Evolutionary conservation across 306 rosid species (phyloP).

Genomic region (Pterocarpus santalinus): DNA sequence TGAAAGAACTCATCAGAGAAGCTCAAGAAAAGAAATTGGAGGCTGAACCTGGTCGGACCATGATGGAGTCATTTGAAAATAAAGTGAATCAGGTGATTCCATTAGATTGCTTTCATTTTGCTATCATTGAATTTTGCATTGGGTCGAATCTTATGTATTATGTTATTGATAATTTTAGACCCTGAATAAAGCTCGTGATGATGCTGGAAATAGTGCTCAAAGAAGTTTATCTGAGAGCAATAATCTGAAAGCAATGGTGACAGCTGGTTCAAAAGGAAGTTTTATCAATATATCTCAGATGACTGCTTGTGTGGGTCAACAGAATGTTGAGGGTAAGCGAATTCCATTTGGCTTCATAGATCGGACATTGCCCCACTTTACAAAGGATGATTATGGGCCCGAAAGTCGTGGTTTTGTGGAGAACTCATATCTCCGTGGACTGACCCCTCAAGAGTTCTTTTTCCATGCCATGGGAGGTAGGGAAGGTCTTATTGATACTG

Average conservation of each 20-base stretch:
- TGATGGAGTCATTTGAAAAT: conserved; percentile 98
- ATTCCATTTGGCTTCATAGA: conserved; percentile 96
- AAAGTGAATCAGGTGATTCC: conserved; percentile 87
- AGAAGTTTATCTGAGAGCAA: conserved; percentile 95
- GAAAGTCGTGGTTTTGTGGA: conserved; percentile 99
- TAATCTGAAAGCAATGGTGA: conserved; percentile 99
- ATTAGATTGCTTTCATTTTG: conserved; percentile 28
- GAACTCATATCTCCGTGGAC: conserved; percentile 94
- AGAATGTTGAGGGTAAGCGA: conserved; percentile 99
- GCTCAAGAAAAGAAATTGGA: conserved; percentile 87
- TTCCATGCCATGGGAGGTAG: conserved; percentile 99
- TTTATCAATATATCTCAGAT: conserved; percentile 98
- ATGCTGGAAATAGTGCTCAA: conserved; percentile 97
- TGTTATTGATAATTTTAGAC: conserved; percentile 53
- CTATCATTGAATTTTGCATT: conserved; percentile 20
- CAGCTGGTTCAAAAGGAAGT: conserved; percentile 99
- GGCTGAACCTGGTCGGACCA: conserved; percentile 97
- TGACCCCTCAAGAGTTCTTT: conserved; percentile 99
- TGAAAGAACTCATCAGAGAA: conserved; percentile 86
- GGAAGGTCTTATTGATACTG: conserved; percentile 99
- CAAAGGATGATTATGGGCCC: conserved; percentile 96
- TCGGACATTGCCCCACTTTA: conserved; percentile 96
- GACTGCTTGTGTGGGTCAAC: conserved; percentile 99
- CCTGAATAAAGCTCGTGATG: conserved; percentile 97
- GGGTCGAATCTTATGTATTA: conserved; percentile 34